Evolutionary conservation across 768 basidiomycete genomes (phyloP), one percentile per base, ranked within the genome.

Genomic region (Amanita rimosa): DNA sequence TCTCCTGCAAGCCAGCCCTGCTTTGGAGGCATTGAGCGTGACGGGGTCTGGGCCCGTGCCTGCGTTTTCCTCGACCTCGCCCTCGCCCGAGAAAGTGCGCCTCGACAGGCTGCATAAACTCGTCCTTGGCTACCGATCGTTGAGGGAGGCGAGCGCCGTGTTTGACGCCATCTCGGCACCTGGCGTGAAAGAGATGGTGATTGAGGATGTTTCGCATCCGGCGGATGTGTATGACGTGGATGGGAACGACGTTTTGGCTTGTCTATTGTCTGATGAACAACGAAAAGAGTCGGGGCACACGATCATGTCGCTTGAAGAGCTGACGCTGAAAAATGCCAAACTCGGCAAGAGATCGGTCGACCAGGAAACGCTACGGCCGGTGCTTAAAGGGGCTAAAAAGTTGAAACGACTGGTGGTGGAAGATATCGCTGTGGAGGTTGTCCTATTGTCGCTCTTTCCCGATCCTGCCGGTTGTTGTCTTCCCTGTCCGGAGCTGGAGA

Each of bases 171-270:
- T 49, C 13, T 49, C 17, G 14, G 10, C 27, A 13, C 27, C 38
- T 5, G 8, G 14, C 2, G 39, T 39, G 14, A 39, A 19, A 37
- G 37, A 40, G 19, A 19, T 42, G 41, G 19, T 49, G 48, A 33
- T 49, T 31, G 70, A 73, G 49, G 74, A 79, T 52, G 65, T 66
- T 7, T 68, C 63, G 3, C 66, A 74, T 52, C 66, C 70, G 14
- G 67, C 62, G 21, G 66, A 65, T 46, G 60, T 64, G 13, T 63
- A 64, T n/a, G 66, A 66, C 7, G 57, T 70, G 41, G 69, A 77
- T 50, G 69, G 65, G 1, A 60, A 63, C 21, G 60, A 58, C 44
- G 56, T 78, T 13, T 34, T 46, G 17, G 34, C 33, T 10, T 46
- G 34, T n/a, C 11, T 46, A 2, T 19, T 58, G 24, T 8, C 19